phyloP scores from a whole-genome alignment of 352 stramenopile genomes.

The Peronospora belbahrii region DNA sequence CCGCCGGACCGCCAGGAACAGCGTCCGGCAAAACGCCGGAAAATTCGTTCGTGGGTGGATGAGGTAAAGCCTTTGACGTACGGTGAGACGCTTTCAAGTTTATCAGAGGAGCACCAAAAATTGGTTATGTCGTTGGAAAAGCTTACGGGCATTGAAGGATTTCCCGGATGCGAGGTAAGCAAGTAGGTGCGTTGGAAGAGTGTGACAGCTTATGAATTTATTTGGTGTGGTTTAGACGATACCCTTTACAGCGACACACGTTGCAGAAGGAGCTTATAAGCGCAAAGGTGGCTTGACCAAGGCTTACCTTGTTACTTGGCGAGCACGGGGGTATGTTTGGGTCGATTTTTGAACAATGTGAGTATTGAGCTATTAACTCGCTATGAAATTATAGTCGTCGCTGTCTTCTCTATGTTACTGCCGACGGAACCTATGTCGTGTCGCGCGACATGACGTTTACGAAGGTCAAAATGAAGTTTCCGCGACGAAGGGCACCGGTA shows the following conservation, averaged over 20 bases:
- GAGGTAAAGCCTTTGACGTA: constrained; percentile 59
- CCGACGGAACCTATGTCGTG: constrained; percentile 67
- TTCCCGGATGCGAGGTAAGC: constrained; percentile 76
- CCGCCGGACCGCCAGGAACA: constrained; percentile 48
- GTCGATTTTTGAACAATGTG: background rate
- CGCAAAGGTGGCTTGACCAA: constrained; percentile 70
- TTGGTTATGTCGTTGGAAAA: constrained; percentile 49
- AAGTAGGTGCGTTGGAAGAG: background rate
- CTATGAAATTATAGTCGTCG: constrained; percentile 37
- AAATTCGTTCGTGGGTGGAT: constrained; percentile 84
- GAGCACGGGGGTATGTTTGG: constrained; percentile 58
- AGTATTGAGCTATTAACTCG: background rate
- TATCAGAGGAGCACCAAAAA: constrained; percentile 59
- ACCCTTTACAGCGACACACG: constrained; percentile 76
- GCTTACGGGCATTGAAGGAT: constrained; percentile 64
- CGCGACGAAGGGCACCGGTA: constrained; percentile 62
- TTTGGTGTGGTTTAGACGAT: constrained; percentile 46
- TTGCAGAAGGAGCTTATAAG: constrained; percentile 61
- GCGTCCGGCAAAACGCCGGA: constrained; percentile 65
- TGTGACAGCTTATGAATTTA: constrained; percentile 1
- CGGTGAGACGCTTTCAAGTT: constrained; percentile 46
- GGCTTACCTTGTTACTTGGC: constrained; percentile 79
- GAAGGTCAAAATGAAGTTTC: constrained; percentile 86
- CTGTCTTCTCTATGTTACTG: constrained; percentile 67
- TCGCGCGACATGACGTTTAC: constrained; percentile 80